phyloP scores from a whole-genome alignment of 169 alveolate genomes.

The Cytauxzoon felis region DNA sequence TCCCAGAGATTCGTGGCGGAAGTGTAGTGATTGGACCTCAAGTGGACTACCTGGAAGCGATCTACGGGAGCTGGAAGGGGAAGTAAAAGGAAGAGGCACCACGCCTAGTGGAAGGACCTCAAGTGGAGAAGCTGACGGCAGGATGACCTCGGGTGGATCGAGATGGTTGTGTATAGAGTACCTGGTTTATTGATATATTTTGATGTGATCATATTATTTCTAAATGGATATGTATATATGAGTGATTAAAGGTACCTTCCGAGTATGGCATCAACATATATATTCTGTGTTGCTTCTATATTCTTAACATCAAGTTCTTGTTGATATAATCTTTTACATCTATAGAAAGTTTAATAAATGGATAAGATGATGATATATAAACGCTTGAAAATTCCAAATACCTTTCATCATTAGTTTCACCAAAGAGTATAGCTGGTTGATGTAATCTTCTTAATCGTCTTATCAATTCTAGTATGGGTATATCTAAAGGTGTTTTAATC shows the following conservation, averaged over 20 bases:
- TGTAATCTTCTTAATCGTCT: conserved; percentile 11
- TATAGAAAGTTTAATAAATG: not conserved
- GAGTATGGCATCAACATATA: conserved; percentile 13
- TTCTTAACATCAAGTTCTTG: conserved; percentile 5
- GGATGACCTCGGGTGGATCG: too few relatives aligned
- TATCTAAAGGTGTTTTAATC: not conserved
- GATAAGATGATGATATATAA: not conserved
- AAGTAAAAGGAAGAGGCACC: too few relatives aligned
- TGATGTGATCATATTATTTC: conserved; percentile 3
- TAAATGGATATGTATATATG: not conserved
- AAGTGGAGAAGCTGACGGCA: too few relatives aligned
- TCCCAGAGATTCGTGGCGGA: too few relatives aligned
- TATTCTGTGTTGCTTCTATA: conserved; percentile 13
- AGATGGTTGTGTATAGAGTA: too few relatives aligned
- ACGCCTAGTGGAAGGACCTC: too few relatives aligned
- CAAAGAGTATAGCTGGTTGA: conserved; percentile 39
- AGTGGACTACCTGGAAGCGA: too few relatives aligned
- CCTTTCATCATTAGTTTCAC: conserved; percentile 50
- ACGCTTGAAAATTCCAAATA: conserved; percentile 1
- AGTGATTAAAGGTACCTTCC: not conserved
- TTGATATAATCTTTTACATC: conserved; percentile 5
- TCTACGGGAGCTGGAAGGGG: too few relatives aligned
- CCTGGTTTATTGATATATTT: conserved; percentile 5
- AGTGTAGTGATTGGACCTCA: too few relatives aligned
- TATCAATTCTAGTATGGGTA: conserved; percentile 24